Evolutionary conservation across 345 rosid species (phyloP), one percentile per base, ranked within the genome.

Genomic region (Sonneratia caseolaris): DNA sequence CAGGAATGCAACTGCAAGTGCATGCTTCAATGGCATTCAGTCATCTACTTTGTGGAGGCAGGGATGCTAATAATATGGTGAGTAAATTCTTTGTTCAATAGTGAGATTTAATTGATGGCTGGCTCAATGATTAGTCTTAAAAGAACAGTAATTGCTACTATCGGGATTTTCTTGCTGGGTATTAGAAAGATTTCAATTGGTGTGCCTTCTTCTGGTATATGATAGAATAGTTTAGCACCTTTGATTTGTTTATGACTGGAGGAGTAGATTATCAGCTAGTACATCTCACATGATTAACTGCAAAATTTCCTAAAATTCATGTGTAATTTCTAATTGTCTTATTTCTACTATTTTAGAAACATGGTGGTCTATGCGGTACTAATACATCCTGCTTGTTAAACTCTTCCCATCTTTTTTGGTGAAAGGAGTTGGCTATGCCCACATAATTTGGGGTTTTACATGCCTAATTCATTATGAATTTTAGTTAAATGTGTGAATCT

Each of bases 1-100:
- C 76, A 95, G 98, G 99, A 90, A 95, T 78, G 98, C 99, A 64
- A 95, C 99, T 67, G 99, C 98, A 80, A 90, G 99, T 86, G 99
- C 99, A 32, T 90, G 98, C 48, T 95, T 98, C 69, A 97, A 95
- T 84, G 99, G 99, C 71, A 97, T 95, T 27, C 32, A 27, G 32
- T 80, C 99, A 92, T 73, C 81, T 95, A 75, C 99, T 95, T 73
- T 95, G 98, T 85, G 99, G 99, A 48, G 99, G 99, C 77, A 88
- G 98, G 72, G 99, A 95, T 86, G 88, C 91, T 36, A 95, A 81
- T 69, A 89, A 96, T 82, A 97, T 92, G 93, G 99, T 95, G 73
- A 84, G 95, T 68, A 59, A 36, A 68, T 36, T 62, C 59, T 36
- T 21, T 70, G 47, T 66, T 9, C n/a, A 66, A 56, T 22, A 7